Evolutionary conservation across 345 rosid species (phyloP).

Genomic region (Aethionema arabicum): DNA sequence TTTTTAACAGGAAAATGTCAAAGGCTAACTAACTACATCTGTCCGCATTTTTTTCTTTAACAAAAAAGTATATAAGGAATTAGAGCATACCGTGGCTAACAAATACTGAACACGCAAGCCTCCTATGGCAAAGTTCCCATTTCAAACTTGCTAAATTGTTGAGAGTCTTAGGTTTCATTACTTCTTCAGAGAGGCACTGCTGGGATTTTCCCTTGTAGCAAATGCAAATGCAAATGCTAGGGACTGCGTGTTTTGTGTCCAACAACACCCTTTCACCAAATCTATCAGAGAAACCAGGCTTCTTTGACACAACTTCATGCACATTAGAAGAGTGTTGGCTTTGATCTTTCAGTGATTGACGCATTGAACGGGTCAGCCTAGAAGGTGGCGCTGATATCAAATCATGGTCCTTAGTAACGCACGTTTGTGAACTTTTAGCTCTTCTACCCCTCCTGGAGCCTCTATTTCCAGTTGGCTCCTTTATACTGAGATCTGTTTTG

Average conservation of each 20-base stretch:
- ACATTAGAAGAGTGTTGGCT: slow-evolving; percentile 35
- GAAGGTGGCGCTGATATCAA: slow-evolving; percentile 40
- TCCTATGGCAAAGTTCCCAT: slow-evolving; percentile 72
- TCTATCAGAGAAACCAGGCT: slow-evolving; percentile 23
- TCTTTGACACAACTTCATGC: slow-evolving; percentile 34
- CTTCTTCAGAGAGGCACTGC: slow-evolving; percentile 53
- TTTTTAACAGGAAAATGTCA: slow-evolving; percentile 12
- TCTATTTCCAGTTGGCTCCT: slow-evolving; percentile 36
- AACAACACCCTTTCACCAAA: slow-evolving; percentile 32
- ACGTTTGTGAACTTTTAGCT: slow-evolving; percentile 39
- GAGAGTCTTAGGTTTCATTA: slow-evolving; percentile 50
- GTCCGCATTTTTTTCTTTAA: slow-evolving; percentile 15
- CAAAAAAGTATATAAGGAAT: slow-evolving; percentile 20
- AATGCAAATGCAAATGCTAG: slow-evolving; percentile 56
- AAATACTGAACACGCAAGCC: slow-evolving; percentile 52
- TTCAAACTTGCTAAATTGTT: slow-evolving; percentile 46
- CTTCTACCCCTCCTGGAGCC: slow-evolving; percentile 50
- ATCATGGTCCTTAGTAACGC: slow-evolving; percentile 44
- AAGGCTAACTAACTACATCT: slow-evolving; percentile 27
- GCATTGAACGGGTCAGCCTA: slow-evolving; percentile 80
- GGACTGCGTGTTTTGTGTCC: slow-evolving; percentile 34
- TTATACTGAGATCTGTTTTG: slow-evolving; percentile 28
- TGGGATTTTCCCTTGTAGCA: slow-evolving; percentile 60
- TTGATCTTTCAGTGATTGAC: slow-evolving; percentile 53
- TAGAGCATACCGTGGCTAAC: slow-evolving; percentile 59